Evolutionary conservation across 305 asterid genomes (phyloP), one percentile per base, ranked within the genome.

Genomic region (Salvia sclarea): DNA sequence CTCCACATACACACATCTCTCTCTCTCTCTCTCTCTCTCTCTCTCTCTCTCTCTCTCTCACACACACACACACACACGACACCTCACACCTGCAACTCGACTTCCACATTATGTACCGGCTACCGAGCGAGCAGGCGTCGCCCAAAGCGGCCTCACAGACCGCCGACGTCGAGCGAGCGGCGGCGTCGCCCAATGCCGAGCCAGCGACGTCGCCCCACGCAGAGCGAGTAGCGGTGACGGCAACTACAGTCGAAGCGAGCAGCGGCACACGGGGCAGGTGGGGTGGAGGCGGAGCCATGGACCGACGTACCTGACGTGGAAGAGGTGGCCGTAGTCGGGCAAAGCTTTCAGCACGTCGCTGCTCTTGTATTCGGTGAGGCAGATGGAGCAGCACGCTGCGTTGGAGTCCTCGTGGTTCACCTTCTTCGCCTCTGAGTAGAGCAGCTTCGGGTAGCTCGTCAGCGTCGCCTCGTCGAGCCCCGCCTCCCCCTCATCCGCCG

Each of bases 391-490:
- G 68, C 93, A 84, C 21, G 84, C 28, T 18, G 74, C 78, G 8
- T 88, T 79, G 6, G 93, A 73, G 66, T 82, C 86, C 70, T 69
- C 64, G 58, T 80, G 66, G 10, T 66, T 69, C 72, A 24, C 72
- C 78, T 79, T 66, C 79, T 79, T 89, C 24, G 86, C 89, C 21
- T 84, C 93, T 0, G 88, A 81, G 41, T 82, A 90, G 8, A 81
- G 70, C 44, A 85, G 3, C 70, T 84, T 88, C 17, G 96, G 96
- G 77, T 90, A 93, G 21, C 83, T 78, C 44, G 55, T 60, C 4
- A 93, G 75, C 0, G 97, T 93, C 4, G 78, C 88, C 78, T 93
- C 98, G 64, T 93, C 97, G 16, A 93, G 68, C 13, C 98, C 97
- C 17, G 74, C 6, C 56, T 83, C 97, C 13, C 98, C 97, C 17